Conservation (phyloP, 495 filamentous ascomycete genomes). For the Neurospora discreta region DNA sequence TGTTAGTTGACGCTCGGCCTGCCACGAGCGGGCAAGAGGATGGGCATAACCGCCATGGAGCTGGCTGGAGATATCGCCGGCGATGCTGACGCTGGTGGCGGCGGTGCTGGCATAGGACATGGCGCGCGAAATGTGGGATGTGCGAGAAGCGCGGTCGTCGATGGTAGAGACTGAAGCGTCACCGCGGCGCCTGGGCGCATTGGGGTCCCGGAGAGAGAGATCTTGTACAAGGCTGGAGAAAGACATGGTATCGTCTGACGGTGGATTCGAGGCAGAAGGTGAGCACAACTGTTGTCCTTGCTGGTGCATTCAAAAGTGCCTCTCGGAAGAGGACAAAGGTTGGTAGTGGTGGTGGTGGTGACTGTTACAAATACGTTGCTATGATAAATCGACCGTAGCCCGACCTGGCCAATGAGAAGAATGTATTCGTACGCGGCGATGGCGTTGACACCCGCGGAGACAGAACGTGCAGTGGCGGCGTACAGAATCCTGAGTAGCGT, state of each 20-base stretch:
- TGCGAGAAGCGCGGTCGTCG: conserved; percentile 42
- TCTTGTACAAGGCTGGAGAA: conserved; percentile 87
- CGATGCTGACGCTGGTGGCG: conserved; percentile 88
- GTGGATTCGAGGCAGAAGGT: background rate
- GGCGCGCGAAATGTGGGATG: conserved; percentile 60
- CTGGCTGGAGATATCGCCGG: conserved; percentile 87
- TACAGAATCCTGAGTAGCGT: background rate
- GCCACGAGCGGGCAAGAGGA: conserved; percentile 83
- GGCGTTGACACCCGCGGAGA: too few relatives aligned
- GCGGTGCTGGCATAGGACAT: conserved; percentile 77
- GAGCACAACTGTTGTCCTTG: background rate
- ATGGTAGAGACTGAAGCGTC: conserved; percentile 40
- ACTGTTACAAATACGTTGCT: background rate
- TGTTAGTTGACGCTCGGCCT: conserved; percentile 91
- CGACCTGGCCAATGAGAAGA: background rate
- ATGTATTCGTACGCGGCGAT: background rate
- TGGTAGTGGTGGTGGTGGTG: background rate
- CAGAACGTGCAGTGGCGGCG: background rate
- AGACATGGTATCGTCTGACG: conserved; percentile 50
- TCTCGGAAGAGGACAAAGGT: background rate
- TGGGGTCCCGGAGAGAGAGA: conserved; percentile 52
- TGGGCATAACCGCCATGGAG: conserved; percentile 92
- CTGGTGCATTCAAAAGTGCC: background rate
- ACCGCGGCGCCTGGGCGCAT: conserved; percentile 30
- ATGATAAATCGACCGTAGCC: background rate